phyloP scores from a whole-genome alignment of 352 stramenopile genomes.

The Aphanomyces invadans region DNA sequence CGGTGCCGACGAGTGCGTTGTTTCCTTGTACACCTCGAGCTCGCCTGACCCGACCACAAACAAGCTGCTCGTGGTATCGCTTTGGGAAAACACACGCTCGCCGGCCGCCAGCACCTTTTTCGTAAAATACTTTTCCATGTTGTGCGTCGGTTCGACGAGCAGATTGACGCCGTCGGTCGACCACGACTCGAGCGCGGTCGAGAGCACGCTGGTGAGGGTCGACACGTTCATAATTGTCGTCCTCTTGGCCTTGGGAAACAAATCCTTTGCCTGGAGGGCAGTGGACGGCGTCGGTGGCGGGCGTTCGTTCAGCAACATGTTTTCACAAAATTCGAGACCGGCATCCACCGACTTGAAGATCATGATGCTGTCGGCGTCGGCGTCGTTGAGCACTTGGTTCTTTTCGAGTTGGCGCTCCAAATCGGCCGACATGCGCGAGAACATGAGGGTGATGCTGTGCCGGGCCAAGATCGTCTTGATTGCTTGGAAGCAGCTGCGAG shows the following conservation, averaged over 20 bases:
- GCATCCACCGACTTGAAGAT: constrained; percentile 11
- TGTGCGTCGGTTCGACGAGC: neutral
- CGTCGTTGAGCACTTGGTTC: constrained; percentile 38
- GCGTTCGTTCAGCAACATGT: constrained; percentile 14
- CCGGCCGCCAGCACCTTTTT: neutral
- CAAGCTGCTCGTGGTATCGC: neutral
- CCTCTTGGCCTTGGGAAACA: constrained; percentile 9
- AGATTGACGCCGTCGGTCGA: neutral
- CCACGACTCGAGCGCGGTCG: constrained; percentile 3
- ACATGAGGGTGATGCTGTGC: constrained; percentile 45
- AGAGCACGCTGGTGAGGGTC: neutral
- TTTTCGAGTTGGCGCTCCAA: constrained; percentile 49
- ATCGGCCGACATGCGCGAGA: constrained; percentile 47
- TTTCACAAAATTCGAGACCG: constrained; percentile 9
- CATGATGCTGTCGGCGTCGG: neutral
- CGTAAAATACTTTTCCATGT: constrained; percentile 12
- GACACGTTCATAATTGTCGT: neutral
- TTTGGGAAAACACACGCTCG: constrained; percentile 7
- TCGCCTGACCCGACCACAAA: constrained; percentile 9
- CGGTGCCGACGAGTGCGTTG: neutral
- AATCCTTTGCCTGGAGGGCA: neutral
- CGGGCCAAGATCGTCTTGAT: constrained; percentile 53
- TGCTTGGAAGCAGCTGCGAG: constrained; percentile 56
- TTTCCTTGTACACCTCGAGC: constrained; percentile 12
- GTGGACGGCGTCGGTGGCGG: constrained; percentile 4